Conservation (phyloP, 2,329 filamentous ascomycete genomes). For the Aspergillus sp. region DNA sequence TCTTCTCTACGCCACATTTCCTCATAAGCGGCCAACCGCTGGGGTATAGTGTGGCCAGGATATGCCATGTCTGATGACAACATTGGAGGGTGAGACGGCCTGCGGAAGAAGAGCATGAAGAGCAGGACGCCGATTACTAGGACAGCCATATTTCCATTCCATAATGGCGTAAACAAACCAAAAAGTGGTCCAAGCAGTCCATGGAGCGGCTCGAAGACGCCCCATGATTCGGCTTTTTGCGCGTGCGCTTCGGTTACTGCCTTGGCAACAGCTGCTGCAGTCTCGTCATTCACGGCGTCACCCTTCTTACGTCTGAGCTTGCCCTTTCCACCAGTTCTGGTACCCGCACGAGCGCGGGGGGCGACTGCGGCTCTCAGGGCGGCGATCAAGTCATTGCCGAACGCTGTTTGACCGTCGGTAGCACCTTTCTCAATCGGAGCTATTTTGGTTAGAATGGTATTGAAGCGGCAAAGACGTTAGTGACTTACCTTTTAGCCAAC, state of each 20-base stretch:
- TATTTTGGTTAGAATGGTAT: conserved; percentile 45
- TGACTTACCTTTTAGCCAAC: conserved; percentile 85
- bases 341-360: conserved; percentile 58
- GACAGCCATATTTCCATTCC: conserved; percentile 76
- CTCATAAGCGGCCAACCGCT: conserved; percentile 80
- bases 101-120: conserved; percentile 70
- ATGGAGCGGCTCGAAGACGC: conserved; percentile 75
- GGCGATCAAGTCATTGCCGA: conserved; percentile 76
- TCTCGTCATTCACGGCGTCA: conserved; percentile 38
- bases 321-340: conserved; percentile 49
- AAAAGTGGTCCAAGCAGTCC: conserved; percentile 67
- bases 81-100: conserved; percentile 32
- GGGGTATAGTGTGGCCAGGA: conserved; percentile 50
- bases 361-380: conserved; percentile 72
- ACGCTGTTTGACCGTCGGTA: conserved; percentile 81
- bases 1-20: conserved; percentile 90
- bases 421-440: conserved; percentile 95
- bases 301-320: conserved; percentile 64
- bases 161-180: conserved; percentile 67
- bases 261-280: conserved; percentile 48
- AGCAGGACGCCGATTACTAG: conserved; percentile 71
- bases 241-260: conserved; percentile 39
- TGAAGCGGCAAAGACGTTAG: not conserved
- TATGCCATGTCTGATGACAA: conserved; percentile 39
- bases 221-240: conserved; percentile 62